These are phyloP conservation scores for Infundibulicybe gibba DNA, from an alignment of 768 basidiomycete species.

Conservation along the genomic window DNA sequence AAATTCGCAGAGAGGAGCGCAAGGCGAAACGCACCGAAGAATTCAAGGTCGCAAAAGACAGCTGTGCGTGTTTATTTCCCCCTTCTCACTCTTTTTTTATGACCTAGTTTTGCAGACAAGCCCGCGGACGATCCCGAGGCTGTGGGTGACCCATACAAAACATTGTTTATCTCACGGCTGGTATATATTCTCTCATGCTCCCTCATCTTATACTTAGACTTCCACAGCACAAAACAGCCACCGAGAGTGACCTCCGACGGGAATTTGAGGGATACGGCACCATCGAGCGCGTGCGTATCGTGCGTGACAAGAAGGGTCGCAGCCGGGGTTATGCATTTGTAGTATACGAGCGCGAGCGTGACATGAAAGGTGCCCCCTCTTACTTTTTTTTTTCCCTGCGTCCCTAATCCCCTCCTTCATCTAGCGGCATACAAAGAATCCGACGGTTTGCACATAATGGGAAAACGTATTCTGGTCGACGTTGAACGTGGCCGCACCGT, in stretches of 20 bases:
- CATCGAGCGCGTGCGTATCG: slow-evolving; percentile 92
- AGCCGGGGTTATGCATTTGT: slow-evolving; percentile 94
- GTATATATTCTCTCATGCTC: slow-evolving; percentile 34
- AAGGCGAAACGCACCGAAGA: slow-evolving; percentile 74
- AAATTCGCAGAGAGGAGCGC: slow-evolving; percentile 73
- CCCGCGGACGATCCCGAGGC: slow-evolving; percentile 90
- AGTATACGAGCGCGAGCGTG: slow-evolving; percentile 95
- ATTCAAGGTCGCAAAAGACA: slow-evolving; percentile 79
- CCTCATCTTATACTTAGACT: neutral
- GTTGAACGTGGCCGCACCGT: slow-evolving; percentile 98
- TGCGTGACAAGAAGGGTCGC: slow-evolving; percentile 85
- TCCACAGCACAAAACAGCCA: slow-evolving; percentile 82
- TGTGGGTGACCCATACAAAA: slow-evolving; percentile 96
- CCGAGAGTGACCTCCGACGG: slow-evolving; percentile 86
- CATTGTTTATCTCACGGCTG: slow-evolving; percentile 91
- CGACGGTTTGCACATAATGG: slow-evolving; percentile 93
- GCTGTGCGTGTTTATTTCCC: slow-evolving; percentile 52
- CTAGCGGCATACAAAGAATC: slow-evolving; percentile 95
- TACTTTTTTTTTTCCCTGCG: slow-evolving; percentile 21
- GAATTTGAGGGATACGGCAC: slow-evolving; percentile 96
- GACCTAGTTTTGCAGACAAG: slow-evolving; percentile 58
- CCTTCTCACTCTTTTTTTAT: neutral
- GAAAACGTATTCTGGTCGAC: slow-evolving; percentile 94
- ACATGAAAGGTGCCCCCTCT: slow-evolving; percentile 76
- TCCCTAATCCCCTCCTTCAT: too few species aligned